Conservation (phyloP, 805 yeast species). For the Yarrowia yakushimensis region DNA sequence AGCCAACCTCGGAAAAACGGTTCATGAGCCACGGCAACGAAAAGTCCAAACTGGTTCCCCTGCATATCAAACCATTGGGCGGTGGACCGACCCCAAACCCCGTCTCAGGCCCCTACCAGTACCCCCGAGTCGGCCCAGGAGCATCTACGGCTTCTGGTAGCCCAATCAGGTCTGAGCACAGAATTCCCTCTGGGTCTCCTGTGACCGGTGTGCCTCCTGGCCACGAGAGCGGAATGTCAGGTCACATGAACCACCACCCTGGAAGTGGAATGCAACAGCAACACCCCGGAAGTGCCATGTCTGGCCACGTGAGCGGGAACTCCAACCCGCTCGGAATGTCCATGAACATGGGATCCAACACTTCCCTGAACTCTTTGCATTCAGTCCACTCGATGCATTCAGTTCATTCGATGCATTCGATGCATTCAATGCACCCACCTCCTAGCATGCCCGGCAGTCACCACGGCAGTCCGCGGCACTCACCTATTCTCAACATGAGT, state of each 20-base stretch:
- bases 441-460: background rate
- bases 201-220: background rate
- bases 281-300: background rate
- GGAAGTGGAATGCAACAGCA: too few relatives aligned
- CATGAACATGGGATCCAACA: slow-evolving; percentile 15
- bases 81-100: background rate
- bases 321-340: background rate
- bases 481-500: background rate
- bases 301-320: background rate
- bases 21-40: slow-evolving; percentile 21
- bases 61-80: slow-evolving; percentile 13
- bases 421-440: background rate
- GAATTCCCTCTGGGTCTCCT: background rate
- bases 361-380: background rate
- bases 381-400: background rate
- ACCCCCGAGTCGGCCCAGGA: background rate
- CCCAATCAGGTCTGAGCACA: background rate
- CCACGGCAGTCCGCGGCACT: background rate
- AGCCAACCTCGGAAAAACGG: slow-evolving; percentile 5
- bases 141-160: background rate
- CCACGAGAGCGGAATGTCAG: background rate
- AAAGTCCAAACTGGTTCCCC: background rate
- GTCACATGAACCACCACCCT: background rate
- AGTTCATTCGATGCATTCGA: background rate
- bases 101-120: slow-evolving; percentile 9